phyloP scores from a whole-genome alignment of 768 basidiomycete species.

The Mycena sanguinolenta region DNA sequence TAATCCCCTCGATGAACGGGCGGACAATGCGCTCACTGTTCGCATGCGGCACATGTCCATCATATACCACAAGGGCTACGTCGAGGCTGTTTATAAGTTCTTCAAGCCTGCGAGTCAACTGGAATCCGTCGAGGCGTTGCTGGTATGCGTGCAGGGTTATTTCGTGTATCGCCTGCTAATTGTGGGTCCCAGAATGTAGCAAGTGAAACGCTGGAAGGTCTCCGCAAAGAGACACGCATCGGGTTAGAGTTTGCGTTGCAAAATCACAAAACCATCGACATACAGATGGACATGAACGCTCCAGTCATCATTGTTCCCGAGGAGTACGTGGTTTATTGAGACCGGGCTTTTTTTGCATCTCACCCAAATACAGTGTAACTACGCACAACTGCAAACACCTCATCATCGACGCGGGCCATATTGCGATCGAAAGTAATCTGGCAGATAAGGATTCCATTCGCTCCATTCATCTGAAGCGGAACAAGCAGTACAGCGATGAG shows the following conservation, averaged over 20 bases:
- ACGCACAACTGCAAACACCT: slow-evolving; percentile 85
- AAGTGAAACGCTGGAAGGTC: slow-evolving; percentile 91
- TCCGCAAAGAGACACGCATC: slow-evolving; percentile 93
- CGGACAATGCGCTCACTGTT: slow-evolving; percentile 90
- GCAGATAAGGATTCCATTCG: slow-evolving; percentile 86
- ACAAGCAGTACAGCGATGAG: slow-evolving; percentile 86
- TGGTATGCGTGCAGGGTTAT: slow-evolving; percentile 63
- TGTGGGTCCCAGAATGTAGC: slow-evolving; percentile 77
- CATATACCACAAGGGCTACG: slow-evolving; percentile 93
- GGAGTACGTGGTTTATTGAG: slow-evolving; percentile 64
- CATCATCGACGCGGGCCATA: slow-evolving; percentile 96
- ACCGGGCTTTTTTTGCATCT: slow-evolving; percentile 15
- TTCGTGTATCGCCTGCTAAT: slow-evolving; percentile 23
- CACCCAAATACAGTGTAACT: slow-evolving; percentile 68
- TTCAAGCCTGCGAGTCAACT: slow-evolving; percentile 95
- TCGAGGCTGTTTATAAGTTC: slow-evolving; percentile 92
- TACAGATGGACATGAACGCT: slow-evolving; percentile 97
- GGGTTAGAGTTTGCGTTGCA: slow-evolving; percentile 95
- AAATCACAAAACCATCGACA: slow-evolving; percentile 94
- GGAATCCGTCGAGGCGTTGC: slow-evolving; percentile 93
- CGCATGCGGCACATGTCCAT: slow-evolving; percentile 97
- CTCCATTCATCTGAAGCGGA: slow-evolving; percentile 85
- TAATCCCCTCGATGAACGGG: slow-evolving; percentile 90
- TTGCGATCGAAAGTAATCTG: slow-evolving; percentile 91
- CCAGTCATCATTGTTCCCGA: slow-evolving; percentile 98